phyloP scores from a whole-genome alignment of 1,284 basidiomycete species.

The Taiwanofungus camphoratus region DNA sequence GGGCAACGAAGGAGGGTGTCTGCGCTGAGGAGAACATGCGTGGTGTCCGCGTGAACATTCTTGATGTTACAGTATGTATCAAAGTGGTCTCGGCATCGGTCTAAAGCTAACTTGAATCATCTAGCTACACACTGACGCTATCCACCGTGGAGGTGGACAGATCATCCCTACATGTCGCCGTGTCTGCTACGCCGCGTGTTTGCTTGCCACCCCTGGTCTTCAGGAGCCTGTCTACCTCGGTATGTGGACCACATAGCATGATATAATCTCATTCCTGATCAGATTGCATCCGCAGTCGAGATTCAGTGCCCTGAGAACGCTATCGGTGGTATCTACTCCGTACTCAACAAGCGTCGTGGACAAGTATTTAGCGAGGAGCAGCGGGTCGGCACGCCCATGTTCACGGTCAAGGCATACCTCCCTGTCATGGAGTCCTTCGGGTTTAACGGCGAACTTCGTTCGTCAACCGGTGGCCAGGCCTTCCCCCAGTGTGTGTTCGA shows the following conservation, averaged over 20 bases:
- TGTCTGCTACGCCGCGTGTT: slow-evolving; percentile 92
- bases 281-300: slow-evolving; percentile 55
- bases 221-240: slow-evolving; percentile 97
- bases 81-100: slow-evolving; percentile 3
- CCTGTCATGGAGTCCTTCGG: slow-evolving; percentile 98
- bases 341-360: slow-evolving; percentile 96
- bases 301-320: slow-evolving; percentile 98
- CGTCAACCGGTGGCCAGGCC: slow-evolving; percentile 92
- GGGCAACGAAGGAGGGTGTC: slow-evolving; percentile 98
- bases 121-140: slow-evolving; percentile 95
- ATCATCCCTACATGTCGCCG: slow-evolving; percentile 98
- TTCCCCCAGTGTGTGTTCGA: slow-evolving; percentile 98
- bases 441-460: slow-evolving; percentile 95
- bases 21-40: slow-evolving; percentile 98
- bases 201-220: slow-evolving; percentile 87
- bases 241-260: slow-evolving; percentile 25
- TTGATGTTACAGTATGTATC: slow-evolving; percentile 84
- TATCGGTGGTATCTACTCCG: slow-evolving; percentile 96
- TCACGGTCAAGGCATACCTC: slow-evolving; percentile 98
- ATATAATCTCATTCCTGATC: no score
- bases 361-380: slow-evolving; percentile 99
- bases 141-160: slow-evolving; percentile 99
- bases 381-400: slow-evolving; percentile 97
- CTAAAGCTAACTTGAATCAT: no score
- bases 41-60: slow-evolving; percentile 93